These are phyloP conservation scores for Metschnikowia rubicola DNA, from an alignment of 805 yeast genomes.

Conservation along the genomic window DNA sequence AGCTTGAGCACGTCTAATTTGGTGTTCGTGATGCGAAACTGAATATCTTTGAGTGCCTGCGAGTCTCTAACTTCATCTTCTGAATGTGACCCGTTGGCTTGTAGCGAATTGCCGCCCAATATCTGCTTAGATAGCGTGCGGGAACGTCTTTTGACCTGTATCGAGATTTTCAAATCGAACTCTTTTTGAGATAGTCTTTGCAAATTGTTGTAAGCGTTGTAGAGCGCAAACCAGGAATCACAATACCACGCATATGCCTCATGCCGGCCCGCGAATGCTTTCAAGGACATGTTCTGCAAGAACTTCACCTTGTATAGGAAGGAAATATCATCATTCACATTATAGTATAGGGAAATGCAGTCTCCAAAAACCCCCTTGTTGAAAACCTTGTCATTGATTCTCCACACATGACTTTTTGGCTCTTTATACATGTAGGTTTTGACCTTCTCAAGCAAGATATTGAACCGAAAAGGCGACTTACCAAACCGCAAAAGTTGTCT, in stretches of 20 bases:
- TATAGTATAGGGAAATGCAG: slow-evolving; percentile 56
- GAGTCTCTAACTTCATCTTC: slow-evolving; percentile 23
- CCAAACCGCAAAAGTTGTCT: slow-evolving; percentile 72
- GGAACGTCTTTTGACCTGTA: slow-evolving; percentile 59
- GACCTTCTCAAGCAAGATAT: slow-evolving; percentile 32
- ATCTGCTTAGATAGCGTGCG: slow-evolving; percentile 41
- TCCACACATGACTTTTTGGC: slow-evolving; percentile 10
- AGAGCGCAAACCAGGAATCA: slow-evolving; percentile 56
- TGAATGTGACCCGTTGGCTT: slow-evolving; percentile 1
- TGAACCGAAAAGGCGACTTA: slow-evolving; percentile 57
- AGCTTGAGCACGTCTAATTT: slow-evolving; percentile 39
- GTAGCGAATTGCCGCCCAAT: slow-evolving; percentile 22
- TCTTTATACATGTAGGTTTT: slow-evolving; percentile 14
- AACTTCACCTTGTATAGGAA: slow-evolving; percentile 54
- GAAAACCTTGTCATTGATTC: slow-evolving; percentile 27
- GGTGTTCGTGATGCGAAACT: slow-evolving; percentile 35
- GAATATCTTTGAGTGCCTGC: slow-evolving; percentile 28
- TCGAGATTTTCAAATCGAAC: slow-evolving; percentile 51
- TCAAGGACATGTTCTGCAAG: slow-evolving; percentile 32
- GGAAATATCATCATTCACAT: slow-evolving; percentile 60
- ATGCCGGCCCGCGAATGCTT: slow-evolving; percentile 47
- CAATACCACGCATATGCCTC: slow-evolving; percentile 69
- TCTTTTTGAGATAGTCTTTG: slow-evolving; percentile 45
- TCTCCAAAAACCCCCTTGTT: slow-evolving; percentile 46
- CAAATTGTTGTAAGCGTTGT: slow-evolving; percentile 46